A percentile compares a stretch with the other conserved stretches of the same genome.
phyloP scores from a whole-genome alignment of 768 basidiomycete genomes.

The Tricholoma saponaceum region DNA sequence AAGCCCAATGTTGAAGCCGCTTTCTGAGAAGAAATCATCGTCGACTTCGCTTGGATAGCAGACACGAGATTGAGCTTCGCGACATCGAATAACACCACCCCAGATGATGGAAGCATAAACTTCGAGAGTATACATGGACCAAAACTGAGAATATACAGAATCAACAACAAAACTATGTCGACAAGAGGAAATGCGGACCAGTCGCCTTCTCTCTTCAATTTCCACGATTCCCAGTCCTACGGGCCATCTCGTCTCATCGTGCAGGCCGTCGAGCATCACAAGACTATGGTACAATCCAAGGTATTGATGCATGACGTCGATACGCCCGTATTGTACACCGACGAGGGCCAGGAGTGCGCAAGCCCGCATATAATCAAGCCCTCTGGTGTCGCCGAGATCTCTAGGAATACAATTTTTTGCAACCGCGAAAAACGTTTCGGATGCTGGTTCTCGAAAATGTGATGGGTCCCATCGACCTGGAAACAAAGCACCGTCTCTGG shows the following conservation, averaged over 20 bases:
- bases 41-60: not conserved
- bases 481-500: not conserved
- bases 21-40: not conserved
- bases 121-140: not conserved
- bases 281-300: not conserved
- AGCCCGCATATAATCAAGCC: not conserved
- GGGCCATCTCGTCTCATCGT: not conserved
- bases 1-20: not conserved
- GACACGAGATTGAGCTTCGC: not conserved
- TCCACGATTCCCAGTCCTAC: not conserved
- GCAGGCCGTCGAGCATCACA: not conserved
- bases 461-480: not conserved
- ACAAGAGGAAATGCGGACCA: not conserved
- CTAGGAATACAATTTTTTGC: not conserved
- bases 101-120: not conserved
- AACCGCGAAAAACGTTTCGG: not conserved
- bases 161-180: no score
- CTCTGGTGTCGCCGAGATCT: not conserved
- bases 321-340: not conserved
- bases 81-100: not conserved
- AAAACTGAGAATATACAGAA: not conserved
- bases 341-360: not conserved
- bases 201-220: not conserved
- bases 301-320: not conserved
- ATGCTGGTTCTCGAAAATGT: not conserved